Conservation (phyloP, 2,329 filamentous ascomycete species). For the Ophiocordyceps camponoti-floridani region DNA sequence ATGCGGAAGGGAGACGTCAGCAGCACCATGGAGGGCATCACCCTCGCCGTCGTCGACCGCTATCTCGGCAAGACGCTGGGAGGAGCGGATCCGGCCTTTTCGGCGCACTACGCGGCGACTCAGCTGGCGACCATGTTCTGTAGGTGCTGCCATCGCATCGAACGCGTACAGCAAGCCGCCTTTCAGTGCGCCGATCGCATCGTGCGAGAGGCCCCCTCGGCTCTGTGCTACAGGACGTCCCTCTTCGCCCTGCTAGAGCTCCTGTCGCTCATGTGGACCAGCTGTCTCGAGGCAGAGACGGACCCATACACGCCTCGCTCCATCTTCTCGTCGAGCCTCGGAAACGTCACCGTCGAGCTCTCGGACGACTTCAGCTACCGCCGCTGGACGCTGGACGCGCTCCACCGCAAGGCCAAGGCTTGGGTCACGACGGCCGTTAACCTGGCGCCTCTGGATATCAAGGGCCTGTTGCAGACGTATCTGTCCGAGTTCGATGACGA, state of each 20-base stretch:
- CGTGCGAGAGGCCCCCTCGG: slow-evolving; percentile 68
- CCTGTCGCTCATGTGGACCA: slow-evolving; percentile 84
- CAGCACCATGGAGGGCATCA: slow-evolving; percentile 46
- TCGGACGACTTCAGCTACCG: slow-evolving; percentile 83
- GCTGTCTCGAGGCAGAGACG: slow-evolving; percentile 84
- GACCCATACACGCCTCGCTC: slow-evolving; percentile 83
- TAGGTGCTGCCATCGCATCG: slow-evolving; percentile 83
- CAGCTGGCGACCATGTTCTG: slow-evolving; percentile 77
- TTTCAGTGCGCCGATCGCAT: slow-evolving; percentile 71
- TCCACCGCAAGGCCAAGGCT: slow-evolving; percentile 56
- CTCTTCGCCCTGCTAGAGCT: slow-evolving; percentile 87
- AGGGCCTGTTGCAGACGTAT: slow-evolving; percentile 89
- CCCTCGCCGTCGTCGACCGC: slow-evolving; percentile 52
- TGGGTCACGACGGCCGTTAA: slow-evolving; percentile 75
- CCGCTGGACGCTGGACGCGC: slow-evolving; percentile 56
- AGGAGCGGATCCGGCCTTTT: slow-evolving; percentile 58
- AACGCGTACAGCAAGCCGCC: slow-evolving; percentile 77
- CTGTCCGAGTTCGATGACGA: slow-evolving; percentile 90
- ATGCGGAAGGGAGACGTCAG: slow-evolving; percentile 47
- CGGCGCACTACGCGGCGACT: slow-evolving; percentile 76
- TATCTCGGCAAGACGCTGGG: slow-evolving; percentile 63
- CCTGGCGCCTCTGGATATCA: slow-evolving; percentile 80
- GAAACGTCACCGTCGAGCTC: slow-evolving; percentile 69
- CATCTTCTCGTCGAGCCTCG: slow-evolving; percentile 58
- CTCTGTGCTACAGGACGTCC: slow-evolving; percentile 75